Conservation (phyloP, 257 asterid species). For the Ilex asprella region DNA sequence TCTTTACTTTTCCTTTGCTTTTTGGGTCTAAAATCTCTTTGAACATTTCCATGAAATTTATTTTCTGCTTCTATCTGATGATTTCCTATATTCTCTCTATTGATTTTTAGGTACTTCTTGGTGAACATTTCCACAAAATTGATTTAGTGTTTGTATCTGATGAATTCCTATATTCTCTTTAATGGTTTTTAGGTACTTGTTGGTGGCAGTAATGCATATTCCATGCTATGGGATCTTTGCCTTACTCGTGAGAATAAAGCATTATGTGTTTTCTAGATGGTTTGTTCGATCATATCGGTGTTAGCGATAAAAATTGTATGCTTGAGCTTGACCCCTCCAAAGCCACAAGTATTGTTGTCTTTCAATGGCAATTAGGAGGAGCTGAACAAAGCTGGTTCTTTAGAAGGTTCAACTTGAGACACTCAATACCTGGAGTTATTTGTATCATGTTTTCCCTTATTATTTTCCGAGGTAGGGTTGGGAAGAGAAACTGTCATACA, state of each 20-base stretch:
- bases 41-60: no score
- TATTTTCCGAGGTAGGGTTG: no score
- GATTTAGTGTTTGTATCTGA: neutral
- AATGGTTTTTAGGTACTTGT: constrained; percentile 53
- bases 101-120: neutral
- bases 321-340: no score
- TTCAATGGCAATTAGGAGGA: no score
- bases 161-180: neutral
- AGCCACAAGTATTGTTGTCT: no score
- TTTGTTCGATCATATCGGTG: constrained; percentile 41
- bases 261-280: constrained; percentile 36
- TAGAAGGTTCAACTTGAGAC: no score
- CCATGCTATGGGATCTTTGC: constrained; percentile 64
- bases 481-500: no score
- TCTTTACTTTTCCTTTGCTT: neutral
- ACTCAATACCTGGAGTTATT: no score
- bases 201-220: constrained; percentile 68
- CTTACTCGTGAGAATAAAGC: constrained; percentile 46
- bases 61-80: neutral
- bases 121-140: neutral
- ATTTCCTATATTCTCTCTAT: neutral
- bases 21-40: neutral
- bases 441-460: no score
- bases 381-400: no score
- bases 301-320: neutral